These are phyloP conservation scores for Colletotrichum sp. DNA, from an alignment of 2,329 filamentous ascomycete genomes.

Conservation along the genomic window DNA sequence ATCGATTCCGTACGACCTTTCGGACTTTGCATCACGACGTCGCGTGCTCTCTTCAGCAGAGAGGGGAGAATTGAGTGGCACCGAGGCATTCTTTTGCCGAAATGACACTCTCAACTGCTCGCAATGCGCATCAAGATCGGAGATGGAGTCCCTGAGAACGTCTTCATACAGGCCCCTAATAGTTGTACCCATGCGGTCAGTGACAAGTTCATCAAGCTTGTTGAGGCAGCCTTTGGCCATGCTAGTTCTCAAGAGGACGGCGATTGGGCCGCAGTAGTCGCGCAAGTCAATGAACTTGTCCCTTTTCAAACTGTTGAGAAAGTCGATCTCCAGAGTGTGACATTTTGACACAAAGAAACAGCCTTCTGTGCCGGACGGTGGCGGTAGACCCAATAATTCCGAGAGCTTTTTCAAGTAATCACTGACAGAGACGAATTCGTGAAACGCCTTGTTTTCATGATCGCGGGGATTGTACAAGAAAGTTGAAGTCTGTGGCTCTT, in stretches of 20 bases:
- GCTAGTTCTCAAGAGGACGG: neutral
- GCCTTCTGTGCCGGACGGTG: neutral
- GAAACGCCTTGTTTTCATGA: neutral
- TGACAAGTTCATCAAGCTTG: neutral
- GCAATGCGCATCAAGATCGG: neutral
- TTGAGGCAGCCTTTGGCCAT: neutral
- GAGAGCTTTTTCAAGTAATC: neutral
- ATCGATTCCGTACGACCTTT: neutral
- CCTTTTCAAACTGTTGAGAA: neutral
- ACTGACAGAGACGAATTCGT: neutral
- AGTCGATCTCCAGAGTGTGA: neutral
- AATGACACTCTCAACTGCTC: neutral
- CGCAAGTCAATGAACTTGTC: neutral
- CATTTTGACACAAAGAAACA: neutral
- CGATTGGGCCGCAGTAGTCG: neutral
- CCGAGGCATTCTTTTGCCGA: neutral
- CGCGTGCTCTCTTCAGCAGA: neutral
- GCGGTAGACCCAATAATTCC: neutral
- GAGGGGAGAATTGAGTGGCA: neutral
- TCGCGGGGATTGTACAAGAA: neutral
- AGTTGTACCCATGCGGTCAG: neutral
- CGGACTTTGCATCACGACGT: neutral
- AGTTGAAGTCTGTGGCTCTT: neutral
- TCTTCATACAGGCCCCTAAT: neutral
- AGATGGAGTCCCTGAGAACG: neutral